Base-by-base conservation (phyloP, 257 asterid genomes). In the Schizonepeta tenuifolia region DNA sequence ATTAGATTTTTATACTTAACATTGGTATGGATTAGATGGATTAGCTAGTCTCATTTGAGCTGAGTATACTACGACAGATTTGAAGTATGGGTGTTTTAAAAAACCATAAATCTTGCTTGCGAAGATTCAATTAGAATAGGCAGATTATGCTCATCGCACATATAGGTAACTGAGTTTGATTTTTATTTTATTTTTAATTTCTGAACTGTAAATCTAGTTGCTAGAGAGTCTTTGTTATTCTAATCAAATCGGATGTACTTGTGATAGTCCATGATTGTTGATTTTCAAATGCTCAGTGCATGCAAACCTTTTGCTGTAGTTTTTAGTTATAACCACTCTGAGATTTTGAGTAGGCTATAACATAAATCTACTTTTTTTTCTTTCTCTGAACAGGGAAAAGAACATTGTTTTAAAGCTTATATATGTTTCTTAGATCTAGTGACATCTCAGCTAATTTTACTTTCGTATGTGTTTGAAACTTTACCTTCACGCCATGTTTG, bases 121-220 rank as follows among this genome's bases (percentile, higher is more conserved):
- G 72, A 22, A 7, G 64, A 69, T 62, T 69, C 79, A 69, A 49
- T 44, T 50, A 26, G 8, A 41, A 36, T 57, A 2, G 65, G 43
- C 26, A 28, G 57, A 51, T 35, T 35, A 14, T 22, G 43, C 38
- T 21, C 21, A 24, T 24, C 10, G 0, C 44, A 6, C 22, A 44
- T 43, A 8, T 65, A 5, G 49, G 31, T 59, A 12, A 17, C 50
- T 46, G 20, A 22, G 11, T 69, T 1, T n/a, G 22, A 8, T 49
- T 11, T 8, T 31, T n/a, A n/a, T n/a, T n/a, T n/a, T n/a, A n/a
- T n/a, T 31, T 31, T 31, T 31, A 2, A 31, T 31, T 31, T 38
- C 43, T 38, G 43, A 61, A 63, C 53, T 35, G 71, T 13, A 21
- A 62, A 64, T 57, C 71, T 58, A 59, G 78, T 18, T 59, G 6